These are phyloP conservation scores for Dissophora ornata DNA, from an alignment of 192 early-diverging fungal genomes.

Conservation along the genomic window DNA sequence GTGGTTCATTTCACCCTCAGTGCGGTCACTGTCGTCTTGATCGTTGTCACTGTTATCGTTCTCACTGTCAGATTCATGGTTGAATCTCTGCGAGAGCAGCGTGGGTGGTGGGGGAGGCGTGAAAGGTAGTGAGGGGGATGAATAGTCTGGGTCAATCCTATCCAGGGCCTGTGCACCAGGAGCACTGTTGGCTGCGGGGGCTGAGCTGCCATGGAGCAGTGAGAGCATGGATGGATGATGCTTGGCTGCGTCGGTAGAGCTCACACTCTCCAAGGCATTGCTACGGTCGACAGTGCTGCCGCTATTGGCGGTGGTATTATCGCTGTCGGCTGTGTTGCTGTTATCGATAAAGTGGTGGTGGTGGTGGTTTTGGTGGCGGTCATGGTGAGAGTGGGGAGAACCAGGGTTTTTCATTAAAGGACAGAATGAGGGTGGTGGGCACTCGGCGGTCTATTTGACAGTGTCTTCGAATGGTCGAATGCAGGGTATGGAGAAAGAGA, in stretches of 20 bases:
- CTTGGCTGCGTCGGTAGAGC: background rate
- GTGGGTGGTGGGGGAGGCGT: conserved; percentile 4
- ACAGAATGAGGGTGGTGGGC: background rate
- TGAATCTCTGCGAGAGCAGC: conserved; percentile 36
- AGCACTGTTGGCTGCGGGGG: background rate
- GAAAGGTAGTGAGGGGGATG: conserved; percentile 9
- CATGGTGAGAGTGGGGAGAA: conserved; percentile 6
- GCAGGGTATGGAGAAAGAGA: background rate
- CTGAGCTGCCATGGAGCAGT: background rate
- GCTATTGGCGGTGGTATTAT: conserved; percentile 4
- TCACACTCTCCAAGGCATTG: conserved; percentile 4
- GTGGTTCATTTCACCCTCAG: conserved; percentile 34
- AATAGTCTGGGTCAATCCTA: conserved; percentile 5
- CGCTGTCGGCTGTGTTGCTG: background rate
- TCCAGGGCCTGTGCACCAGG: background rate
- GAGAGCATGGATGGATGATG: background rate
- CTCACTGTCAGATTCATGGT: conserved; percentile 36
- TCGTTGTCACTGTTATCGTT: conserved; percentile 9
- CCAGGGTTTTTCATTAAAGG: conserved; percentile 39
- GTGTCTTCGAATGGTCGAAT: background rate
- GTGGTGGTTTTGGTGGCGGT: conserved; percentile 20
- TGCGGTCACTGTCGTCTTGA: conserved; percentile 52
- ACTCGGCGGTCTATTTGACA: no score
- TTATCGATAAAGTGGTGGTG: conserved; percentile 1
- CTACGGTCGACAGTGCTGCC: background rate